Evolutionary conservation across 2,329 filamentous ascomycete genomes (phyloP).

Genomic region (Diplodia mutila): DNA sequence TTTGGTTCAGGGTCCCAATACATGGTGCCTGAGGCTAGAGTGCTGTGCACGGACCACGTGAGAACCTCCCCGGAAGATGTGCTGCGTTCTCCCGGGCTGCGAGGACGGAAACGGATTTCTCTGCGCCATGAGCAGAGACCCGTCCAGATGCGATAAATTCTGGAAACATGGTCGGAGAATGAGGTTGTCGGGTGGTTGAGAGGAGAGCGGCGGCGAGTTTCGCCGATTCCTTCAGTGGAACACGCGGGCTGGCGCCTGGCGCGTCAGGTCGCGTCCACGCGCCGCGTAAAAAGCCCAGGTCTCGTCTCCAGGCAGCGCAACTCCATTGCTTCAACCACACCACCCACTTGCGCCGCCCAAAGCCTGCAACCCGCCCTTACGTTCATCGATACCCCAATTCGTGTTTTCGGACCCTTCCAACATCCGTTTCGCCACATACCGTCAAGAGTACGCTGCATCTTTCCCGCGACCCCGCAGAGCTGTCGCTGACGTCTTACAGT

Average conservation of each 20-base stretch:
- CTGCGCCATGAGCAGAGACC: neutral
- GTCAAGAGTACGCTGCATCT: constrained; percentile 26
- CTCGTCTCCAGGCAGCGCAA: neutral
- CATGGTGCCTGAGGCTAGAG: neutral
- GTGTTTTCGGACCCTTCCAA: neutral
- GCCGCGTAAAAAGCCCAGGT: constrained; percentile 4
- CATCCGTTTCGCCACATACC: neutral
- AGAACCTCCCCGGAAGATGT: neutral
- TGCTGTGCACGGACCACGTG: neutral
- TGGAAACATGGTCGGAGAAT: neutral
- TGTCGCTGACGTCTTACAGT: constrained; percentile 51
- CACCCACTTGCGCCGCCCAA: neutral
- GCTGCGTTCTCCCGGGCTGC: neutral
- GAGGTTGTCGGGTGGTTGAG: neutral
- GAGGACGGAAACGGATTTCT: neutral
- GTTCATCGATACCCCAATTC: constrained; percentile 24
- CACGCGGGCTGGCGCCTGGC: neutral
- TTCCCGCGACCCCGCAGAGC: neutral
- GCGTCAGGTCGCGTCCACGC: constrained; percentile 18
- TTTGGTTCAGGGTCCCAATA: neutral
- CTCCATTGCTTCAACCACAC: constrained; percentile 5
- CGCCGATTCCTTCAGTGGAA: neutral
- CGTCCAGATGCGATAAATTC: neutral
- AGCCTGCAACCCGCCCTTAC: constrained; percentile 1
- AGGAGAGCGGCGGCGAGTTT: neutral